These are phyloP conservation scores for Diaporthe capsici DNA, from an alignment of 2,329 filamentous ascomycete genomes.

Conservation along the genomic window DNA sequence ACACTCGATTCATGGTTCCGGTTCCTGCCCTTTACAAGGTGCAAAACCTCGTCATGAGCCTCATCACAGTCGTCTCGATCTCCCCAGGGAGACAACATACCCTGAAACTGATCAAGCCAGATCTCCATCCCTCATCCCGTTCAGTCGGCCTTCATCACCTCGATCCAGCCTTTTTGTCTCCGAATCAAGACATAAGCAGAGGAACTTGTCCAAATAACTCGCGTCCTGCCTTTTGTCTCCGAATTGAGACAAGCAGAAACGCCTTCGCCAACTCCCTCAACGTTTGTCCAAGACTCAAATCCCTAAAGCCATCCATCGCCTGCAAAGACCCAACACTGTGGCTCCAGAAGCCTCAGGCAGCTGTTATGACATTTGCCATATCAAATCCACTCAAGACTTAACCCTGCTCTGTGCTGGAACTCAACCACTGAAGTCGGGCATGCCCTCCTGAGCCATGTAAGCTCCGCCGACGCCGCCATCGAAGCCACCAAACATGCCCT, in stretches of 20 bases:
- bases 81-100: neutral
- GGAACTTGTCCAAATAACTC: neutral
- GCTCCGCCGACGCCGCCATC: neutral
- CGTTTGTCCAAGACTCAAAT: neutral
- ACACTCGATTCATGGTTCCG: neutral
- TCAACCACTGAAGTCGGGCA: neutral
- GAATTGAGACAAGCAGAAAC: neutral
- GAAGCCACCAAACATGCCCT: neutral
- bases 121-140: neutral
- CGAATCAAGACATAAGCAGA: neutral
- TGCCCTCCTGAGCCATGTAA: neutral
- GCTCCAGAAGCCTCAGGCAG: neutral
- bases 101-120: conserved; percentile 3
- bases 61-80: conserved; percentile 8
- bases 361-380: neutral
- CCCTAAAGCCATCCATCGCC: neutral
- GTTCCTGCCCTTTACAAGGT: conserved; percentile 23
- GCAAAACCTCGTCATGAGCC: neutral
- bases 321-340: neutral
- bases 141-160: neutral
- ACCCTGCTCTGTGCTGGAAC: neutral
- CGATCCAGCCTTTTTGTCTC: neutral
- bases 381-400: neutral
- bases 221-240: neutral
- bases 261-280: neutral